Evolutionary conservation across 768 basidiomycete genomes (phyloP).

Genomic region (Auricularia sp.): DNA sequence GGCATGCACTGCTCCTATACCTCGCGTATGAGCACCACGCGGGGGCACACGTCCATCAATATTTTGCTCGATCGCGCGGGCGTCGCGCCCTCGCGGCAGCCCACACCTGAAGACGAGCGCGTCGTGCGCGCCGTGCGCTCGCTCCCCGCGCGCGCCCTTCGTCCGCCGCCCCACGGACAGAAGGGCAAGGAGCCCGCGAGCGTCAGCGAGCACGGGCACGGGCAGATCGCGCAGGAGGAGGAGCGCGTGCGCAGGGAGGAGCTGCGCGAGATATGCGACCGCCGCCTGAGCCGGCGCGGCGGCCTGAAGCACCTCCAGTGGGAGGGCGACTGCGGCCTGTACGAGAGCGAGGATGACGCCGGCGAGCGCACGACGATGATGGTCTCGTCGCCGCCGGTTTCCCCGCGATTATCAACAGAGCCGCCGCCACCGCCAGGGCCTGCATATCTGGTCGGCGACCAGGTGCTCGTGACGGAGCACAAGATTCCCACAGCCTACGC

Average conservation of each 20-base stretch:
- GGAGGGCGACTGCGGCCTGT: not conserved
- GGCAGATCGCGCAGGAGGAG: not conserved
- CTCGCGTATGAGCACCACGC: slow-evolving; percentile 74
- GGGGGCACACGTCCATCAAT: slow-evolving; percentile 63
- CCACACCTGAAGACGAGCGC: not conserved
- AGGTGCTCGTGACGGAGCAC: not conserved
- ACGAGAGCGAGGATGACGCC: not conserved
- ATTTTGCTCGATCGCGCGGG: slow-evolving; percentile 60
- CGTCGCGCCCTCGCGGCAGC: slow-evolving; percentile 10
- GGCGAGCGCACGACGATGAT: not conserved
- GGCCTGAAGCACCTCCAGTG: not conserved
- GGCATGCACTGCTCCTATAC: slow-evolving; percentile 60
- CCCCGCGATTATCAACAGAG: not conserved
- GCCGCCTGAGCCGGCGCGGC: not conserved
- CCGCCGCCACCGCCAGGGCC: not conserved
- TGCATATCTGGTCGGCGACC: not conserved
- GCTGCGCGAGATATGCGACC: not conserved
- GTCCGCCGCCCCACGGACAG: not conserved
- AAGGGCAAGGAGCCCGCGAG: not conserved
- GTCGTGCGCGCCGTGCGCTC: not conserved
- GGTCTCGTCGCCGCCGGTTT: not conserved
- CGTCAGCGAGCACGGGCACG: not conserved
- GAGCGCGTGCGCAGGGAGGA: slow-evolving; percentile 8
- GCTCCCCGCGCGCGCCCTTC: not conserved
- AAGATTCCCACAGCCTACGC: not conserved